phyloP scores from a whole-genome alignment of 306 rosid genomes.

The Macrotyloma uniflorum region DNA sequence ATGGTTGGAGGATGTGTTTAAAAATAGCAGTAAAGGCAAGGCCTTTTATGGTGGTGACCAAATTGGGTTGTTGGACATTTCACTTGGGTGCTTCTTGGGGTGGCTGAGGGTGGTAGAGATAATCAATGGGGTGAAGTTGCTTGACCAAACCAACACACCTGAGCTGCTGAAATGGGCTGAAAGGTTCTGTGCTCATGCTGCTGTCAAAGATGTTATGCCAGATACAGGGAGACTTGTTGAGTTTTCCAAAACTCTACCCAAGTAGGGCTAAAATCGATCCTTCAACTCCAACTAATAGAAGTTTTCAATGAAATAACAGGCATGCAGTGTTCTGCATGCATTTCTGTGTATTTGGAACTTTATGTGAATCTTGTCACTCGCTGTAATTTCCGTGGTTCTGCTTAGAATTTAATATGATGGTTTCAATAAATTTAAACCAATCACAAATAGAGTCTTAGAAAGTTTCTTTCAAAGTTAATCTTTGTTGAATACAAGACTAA shows the following conservation, averaged over 20 bases:
- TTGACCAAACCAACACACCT: conserved; percentile 52
- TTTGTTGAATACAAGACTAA: too few relatives aligned
- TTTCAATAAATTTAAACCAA: too few relatives aligned
- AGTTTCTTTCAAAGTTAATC: too few relatives aligned
- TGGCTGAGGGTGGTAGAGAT: conserved; percentile 56
- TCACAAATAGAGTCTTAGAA: too few relatives aligned
- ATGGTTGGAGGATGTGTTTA: conserved; percentile 53
- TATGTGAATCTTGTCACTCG: not conserved
- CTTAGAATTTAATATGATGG: not conserved
- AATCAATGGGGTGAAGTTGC: conserved; percentile 44
- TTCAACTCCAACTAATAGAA: not conserved
- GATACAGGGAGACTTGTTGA: conserved; percentile 58
- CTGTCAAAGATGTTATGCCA: conserved; percentile 57
- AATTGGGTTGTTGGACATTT: conserved; percentile 63
- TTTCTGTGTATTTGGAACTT: not conserved
- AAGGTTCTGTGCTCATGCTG: conserved; percentile 39
- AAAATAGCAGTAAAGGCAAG: conserved; percentile 55
- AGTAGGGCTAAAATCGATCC: conserved; percentile 20
- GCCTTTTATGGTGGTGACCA: conserved; percentile 56
- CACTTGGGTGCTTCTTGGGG: conserved; percentile 58
- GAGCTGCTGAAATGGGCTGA: conserved; percentile 54
- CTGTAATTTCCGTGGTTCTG: not conserved
- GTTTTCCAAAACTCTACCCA: conserved; percentile 34
- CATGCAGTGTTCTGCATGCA: not conserved
- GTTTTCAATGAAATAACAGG: not conserved